Conservation (phyloP, 192 early-diverging fungal species). For the Spizellomyces sp. region DNA sequence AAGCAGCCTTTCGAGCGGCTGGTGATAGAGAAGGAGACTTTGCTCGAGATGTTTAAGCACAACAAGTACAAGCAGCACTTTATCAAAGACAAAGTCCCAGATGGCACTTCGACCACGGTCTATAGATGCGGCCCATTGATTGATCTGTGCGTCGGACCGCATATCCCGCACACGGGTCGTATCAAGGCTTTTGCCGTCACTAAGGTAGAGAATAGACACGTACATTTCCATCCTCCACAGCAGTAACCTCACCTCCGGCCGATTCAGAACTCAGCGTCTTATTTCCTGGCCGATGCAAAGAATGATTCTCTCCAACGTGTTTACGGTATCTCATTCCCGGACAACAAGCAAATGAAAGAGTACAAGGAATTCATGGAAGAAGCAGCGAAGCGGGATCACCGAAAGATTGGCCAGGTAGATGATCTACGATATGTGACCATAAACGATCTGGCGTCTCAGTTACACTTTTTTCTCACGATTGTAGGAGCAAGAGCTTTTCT, state of each 20-base stretch:
- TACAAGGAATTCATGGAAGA: conserved; percentile 95
- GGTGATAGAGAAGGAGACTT: conserved; percentile 80
- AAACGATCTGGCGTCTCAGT: neutral
- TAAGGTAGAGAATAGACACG: conserved; percentile 54
- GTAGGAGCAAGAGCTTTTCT: conserved; percentile 95
- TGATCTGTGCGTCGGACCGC: conserved; percentile 94
- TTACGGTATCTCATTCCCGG: conserved; percentile 99
- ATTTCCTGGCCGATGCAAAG: conserved; percentile 96
- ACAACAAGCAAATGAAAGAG: conserved; percentile 95
- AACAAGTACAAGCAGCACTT: conserved; percentile 98
- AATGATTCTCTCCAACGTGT: conserved; percentile 98
- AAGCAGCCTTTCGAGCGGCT: conserved; percentile 95
- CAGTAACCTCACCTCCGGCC: neutral
- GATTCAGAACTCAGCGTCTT: conserved; percentile 87
- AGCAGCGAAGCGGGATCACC: conserved; percentile 94
- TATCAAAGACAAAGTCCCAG: conserved; percentile 88
- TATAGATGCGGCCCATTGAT: conserved; percentile 99
- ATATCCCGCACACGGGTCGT: conserved; percentile 90
- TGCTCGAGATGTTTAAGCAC: conserved; percentile 97
- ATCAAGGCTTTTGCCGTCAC: conserved; percentile 92
- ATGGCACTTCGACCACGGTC: conserved; percentile 92
- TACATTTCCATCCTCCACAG: neutral
- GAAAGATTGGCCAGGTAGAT: conserved; percentile 78
- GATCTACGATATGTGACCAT: conserved; percentile 29
- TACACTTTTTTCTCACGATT: conserved; percentile 13